Percentiles rank a stretch among this genome's conserved stretches.
Evolutionary conservation across 2,329 filamentous ascomycete species (phyloP).

Genomic region (Epichloe amarillans): DNA sequence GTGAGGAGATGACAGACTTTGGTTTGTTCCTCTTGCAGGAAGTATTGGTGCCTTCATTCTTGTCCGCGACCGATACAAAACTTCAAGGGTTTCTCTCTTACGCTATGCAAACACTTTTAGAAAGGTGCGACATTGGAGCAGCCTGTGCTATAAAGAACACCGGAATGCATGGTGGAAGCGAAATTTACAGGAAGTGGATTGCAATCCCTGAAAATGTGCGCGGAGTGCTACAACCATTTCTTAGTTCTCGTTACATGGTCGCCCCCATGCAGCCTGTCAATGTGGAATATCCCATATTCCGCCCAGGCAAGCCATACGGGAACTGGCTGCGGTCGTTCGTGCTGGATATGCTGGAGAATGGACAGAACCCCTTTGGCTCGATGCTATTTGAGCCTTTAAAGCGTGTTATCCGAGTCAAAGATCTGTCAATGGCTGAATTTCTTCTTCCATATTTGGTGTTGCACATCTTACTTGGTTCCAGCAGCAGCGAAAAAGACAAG

Average conservation of each 20-base stretch:
- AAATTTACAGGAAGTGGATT: slow-evolving; percentile 62
- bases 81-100: slow-evolving; percentile 87
- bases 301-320: slow-evolving; percentile 51
- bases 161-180: slow-evolving; percentile 33
- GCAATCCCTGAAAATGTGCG: slow-evolving; percentile 63
- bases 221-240: slow-evolving; percentile 76
- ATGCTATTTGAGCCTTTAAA: slow-evolving; percentile 72
- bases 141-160: slow-evolving; percentile 31
- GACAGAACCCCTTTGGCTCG: slow-evolving; percentile 58
- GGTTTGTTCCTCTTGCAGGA: slow-evolving; percentile 74
- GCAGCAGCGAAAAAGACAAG: slow-evolving; percentile 45
- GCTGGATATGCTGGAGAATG: slow-evolving; percentile 67
- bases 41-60: slow-evolving; percentile 79
- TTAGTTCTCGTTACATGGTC: slow-evolving; percentile 71
- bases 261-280: slow-evolving; percentile 43
- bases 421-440: slow-evolving; percentile 76
- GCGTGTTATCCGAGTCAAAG: slow-evolving; percentile 72
- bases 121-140: slow-evolving; percentile 58
- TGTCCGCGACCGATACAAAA: slow-evolving; percentile 77
- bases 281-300: slow-evolving; percentile 68
- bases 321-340: slow-evolving; percentile 74
- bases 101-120: slow-evolving; percentile 83
- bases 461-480: slow-evolving; percentile 66
- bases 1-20: slow-evolving; percentile 73
- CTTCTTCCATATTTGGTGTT: slow-evolving; percentile 77